Conservation (phyloP, 805 yeast genomes). For the Naumovozyma baii region DNA sequence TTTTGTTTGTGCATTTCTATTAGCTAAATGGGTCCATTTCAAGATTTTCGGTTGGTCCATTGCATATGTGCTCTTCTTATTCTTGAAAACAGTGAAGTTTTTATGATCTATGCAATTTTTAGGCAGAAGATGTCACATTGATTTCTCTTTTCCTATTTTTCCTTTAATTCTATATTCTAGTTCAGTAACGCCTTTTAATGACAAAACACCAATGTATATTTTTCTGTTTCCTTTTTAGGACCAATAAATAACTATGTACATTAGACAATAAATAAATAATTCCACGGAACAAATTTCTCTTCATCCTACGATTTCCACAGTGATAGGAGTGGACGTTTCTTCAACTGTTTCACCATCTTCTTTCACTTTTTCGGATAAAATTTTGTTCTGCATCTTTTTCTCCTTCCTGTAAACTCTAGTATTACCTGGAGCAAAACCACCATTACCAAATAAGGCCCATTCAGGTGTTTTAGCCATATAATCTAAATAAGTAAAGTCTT, state of each 20-base stretch:
- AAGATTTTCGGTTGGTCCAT: slow-evolving; percentile 17
- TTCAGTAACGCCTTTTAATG: not conserved
- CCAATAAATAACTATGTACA: too few relatives aligned
- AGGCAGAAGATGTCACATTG: too few relatives aligned
- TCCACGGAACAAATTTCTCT: too few relatives aligned
- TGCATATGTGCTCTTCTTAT: slow-evolving; percentile 13
- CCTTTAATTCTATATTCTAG: too few relatives aligned
- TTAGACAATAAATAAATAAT: not conserved
- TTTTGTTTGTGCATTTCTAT: slow-evolving; percentile 12
- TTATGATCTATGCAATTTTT: slow-evolving; percentile 2
- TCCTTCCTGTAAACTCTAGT: slow-evolving; percentile 46
- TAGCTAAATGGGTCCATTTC: slow-evolving; percentile 20
- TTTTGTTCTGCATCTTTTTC: slow-evolving; percentile 35
- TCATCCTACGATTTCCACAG: too few relatives aligned
- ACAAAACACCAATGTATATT: not conserved
- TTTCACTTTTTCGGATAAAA: not conserved
- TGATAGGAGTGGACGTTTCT: too few relatives aligned
- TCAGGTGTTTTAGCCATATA: slow-evolving; percentile 73
- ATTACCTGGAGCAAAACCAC: slow-evolving; percentile 87
- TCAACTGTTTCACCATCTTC: not conserved
- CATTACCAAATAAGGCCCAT: slow-evolving; percentile 90
- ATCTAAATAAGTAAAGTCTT: slow-evolving; percentile 66
- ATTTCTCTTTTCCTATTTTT: too few relatives aligned
- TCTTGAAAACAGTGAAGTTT: slow-evolving; percentile 14
- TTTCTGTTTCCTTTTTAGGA: not conserved